Evolutionary conservation across 768 basidiomycete genomes (phyloP).

Genomic region (Coprinopsis marcescibilis): DNA sequence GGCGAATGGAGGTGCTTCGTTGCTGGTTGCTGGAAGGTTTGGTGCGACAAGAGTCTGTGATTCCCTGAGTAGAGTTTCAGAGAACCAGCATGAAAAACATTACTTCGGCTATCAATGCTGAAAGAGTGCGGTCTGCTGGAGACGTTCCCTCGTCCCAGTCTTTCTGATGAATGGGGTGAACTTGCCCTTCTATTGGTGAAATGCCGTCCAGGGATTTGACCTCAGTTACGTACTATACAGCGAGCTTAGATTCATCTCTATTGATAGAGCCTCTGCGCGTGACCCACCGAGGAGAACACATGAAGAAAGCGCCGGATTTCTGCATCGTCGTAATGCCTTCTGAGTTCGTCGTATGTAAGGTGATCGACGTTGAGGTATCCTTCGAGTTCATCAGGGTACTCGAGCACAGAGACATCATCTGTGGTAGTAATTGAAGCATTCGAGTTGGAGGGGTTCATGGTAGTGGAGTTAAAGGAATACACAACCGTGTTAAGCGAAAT

Average conservation of each 20-base stretch:
- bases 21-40: background rate
- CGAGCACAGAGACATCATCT: background rate
- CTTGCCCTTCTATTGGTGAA: no score
- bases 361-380: background rate
- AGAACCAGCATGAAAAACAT: background rate
- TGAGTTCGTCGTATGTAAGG: slow-evolving; percentile 27
- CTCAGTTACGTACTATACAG: slow-evolving; percentile 53
- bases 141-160: no score
- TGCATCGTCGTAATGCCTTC: slow-evolving; percentile 57
- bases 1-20: slow-evolving; percentile 32
- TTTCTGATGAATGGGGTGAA: no score
- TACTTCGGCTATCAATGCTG: background rate
- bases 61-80: background rate
- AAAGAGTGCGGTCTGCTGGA: no score
- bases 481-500: no score
- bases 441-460: no score
- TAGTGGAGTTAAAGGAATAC: no score
- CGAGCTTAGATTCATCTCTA: background rate
- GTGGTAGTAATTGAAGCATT: background rate
- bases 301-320: slow-evolving; percentile 56
- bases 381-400: background rate
- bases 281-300: slow-evolving; percentile 55
- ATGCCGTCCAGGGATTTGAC: slow-evolving; percentile 32
- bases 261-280: background rate
- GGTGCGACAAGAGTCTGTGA: background rate